A percentile compares a stretch with the other conserved stretches of the same genome.
Evolutionary conservation across 768 basidiomycete genomes (phyloP).

Genomic region (Peribolospora kevripleyi): DNA sequence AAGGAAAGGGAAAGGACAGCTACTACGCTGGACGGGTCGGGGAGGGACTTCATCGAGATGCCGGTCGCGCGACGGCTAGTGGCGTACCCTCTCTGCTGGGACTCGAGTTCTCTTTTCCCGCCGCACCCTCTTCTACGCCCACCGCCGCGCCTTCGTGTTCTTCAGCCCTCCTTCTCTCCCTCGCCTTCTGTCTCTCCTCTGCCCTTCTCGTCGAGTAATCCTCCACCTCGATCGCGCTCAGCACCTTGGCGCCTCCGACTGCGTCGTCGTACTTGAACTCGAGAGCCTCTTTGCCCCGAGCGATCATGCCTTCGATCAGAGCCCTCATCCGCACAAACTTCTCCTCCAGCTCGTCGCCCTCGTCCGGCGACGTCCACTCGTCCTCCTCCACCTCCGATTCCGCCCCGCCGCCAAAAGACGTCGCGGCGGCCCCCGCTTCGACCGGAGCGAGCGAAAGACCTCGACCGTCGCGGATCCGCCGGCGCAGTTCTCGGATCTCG

Average conservation of each 20-base stretch:
- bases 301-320: slow-evolving; percentile 39
- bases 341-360: slow-evolving; percentile 18
- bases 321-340: slow-evolving; percentile 37
- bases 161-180: slow-evolving; percentile 17
- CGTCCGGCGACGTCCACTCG: slow-evolving; percentile 26
- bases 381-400: slow-evolving; percentile 18
- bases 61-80: too few relatives aligned
- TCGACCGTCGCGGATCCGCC: slow-evolving; percentile 63
- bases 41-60: too few relatives aligned
- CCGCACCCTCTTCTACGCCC: neutral
- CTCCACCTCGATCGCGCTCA: slow-evolving; percentile 46
- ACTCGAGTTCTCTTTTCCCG: neutral
- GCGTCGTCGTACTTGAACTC: slow-evolving; percentile 18
- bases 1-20: too few relatives aligned
- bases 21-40: too few relatives aligned
- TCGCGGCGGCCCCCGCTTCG: slow-evolving; percentile 20
- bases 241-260: slow-evolving; percentile 27
- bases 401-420: slow-evolving; percentile 19
- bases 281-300: slow-evolving; percentile 22
- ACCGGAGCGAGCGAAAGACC: slow-evolving; percentile 25
- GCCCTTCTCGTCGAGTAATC: slow-evolving; percentile 28
- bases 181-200: slow-evolving; percentile 6
- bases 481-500: slow-evolving; percentile 62
- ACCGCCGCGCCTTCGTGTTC: neutral
- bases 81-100: too few relatives aligned